phyloP scores from a whole-genome alignment of 2,329 filamentous ascomycete species.

The Colletotrichum tofieldiae region DNA sequence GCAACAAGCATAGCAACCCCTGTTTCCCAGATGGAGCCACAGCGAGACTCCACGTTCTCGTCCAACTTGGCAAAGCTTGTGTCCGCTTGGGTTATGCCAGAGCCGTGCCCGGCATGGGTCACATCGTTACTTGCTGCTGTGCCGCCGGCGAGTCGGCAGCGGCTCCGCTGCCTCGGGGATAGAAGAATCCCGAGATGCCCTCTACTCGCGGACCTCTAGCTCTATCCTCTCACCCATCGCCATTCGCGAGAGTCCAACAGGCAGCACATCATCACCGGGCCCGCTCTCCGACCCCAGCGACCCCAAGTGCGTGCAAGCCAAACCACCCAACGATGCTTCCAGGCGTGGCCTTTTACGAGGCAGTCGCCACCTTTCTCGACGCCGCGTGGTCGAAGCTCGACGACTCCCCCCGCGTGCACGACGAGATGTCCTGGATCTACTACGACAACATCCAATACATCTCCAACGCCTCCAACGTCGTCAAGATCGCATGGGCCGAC shows the following conservation, averaged over 20 bases:
- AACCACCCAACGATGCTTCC: not conserved
- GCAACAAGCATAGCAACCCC: not conserved
- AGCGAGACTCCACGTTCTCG: not conserved
- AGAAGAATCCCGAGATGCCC: not conserved
- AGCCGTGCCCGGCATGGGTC: not conserved
- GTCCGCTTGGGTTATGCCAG: not conserved
- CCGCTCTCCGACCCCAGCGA: not conserved
- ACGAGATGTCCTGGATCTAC: not conserved
- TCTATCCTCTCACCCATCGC: not conserved
- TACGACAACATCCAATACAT: not conserved
- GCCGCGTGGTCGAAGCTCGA: not conserved
- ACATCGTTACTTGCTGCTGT: not conserved
- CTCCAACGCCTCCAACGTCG: not conserved
- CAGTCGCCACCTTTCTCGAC: not conserved
- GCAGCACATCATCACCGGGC: not conserved
- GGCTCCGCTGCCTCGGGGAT: not conserved
- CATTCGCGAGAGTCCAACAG: not conserved
- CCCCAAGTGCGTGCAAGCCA: not conserved
- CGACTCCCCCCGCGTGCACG: not conserved
- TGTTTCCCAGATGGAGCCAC: not conserved
- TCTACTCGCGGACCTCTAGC: not conserved
- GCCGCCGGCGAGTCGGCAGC: not conserved
- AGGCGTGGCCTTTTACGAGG: not conserved
- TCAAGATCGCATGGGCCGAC: not conserved
- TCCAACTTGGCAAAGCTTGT: conserved; percentile 4